Base-by-base conservation (phyloP, 2,329 filamentous ascomycete species). In the Trichoderma koningii region DNA sequence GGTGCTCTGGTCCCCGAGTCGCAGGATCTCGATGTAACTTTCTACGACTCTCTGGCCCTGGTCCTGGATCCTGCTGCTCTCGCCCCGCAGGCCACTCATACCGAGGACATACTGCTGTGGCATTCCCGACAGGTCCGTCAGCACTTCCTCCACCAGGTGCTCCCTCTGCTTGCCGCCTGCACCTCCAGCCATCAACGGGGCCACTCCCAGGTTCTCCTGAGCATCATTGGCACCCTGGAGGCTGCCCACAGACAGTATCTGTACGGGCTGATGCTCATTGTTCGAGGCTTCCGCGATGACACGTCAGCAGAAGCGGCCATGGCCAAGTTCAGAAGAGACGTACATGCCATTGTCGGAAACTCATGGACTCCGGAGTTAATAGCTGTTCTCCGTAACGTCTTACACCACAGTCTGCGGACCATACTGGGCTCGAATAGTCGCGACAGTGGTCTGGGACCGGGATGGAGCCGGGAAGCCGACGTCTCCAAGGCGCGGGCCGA, bases 311-410 rank as follows among this genome's bases (percentile, higher is more conserved):
- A 75, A 52, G 72, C 74, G 38, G 78, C 78, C 45, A 75, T 81
- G 7, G 72, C 72, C 60, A 84, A 82, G 64, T 89, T 91, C 70
- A 80, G 78, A 17, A 78, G 83, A 55, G 87, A 91, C 68, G 74
- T 91, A 12, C 83, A 89, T 70, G 86, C 87, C 23, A 80, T 90
- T 23, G 82, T 91, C 67, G 83, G 85, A 51, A 89, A 89, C 72
- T 87, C 87, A 10, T 80, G 87, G 66, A 83, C 83, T 3, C 77
- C 78, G 44, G 78, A 81, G 4, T 77, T 90, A 55, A 79, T 82
- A 42, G 76, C 77, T 55, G 83, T 87, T 1, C 73, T 91, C 26
- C 81, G 80, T 48, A 78, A 76, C 48, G 83, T 89, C 44, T 71
- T 91, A 52, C 78, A 78, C 14, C 78, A 81, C 59, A 78, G 85